Evolutionary conservation across 495 filamentous ascomycete genomes (phyloP), one percentile per base, ranked within the genome.

Genomic region (Hypomontagnella submonticulosa): DNA sequence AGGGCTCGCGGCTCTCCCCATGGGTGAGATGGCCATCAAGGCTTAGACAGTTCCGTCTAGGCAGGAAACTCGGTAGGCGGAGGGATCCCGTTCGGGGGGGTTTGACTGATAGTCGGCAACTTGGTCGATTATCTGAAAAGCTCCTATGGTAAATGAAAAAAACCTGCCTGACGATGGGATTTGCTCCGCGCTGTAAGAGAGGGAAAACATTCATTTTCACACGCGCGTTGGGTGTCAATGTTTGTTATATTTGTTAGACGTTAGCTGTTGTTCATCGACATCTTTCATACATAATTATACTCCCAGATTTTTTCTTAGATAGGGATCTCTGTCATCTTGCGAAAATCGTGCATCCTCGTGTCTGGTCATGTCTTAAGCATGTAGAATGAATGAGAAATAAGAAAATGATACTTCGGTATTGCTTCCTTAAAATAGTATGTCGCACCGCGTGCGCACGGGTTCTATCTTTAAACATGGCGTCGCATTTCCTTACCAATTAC

Each of bases 1-100:
- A 83, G 81, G 81, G 82, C 74, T 84, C 70, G 73, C 76, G 70
- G 78, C 75, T 57, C 73, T 84, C 67, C 82, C 82, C 44, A 76
- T 84, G 72, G 81, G 82, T 36, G 77, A 82, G 61, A 78, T 77
- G 75, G 77, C 80, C 56, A 77, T 83, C 60, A 82, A 82, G 76
- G 82, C 82, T 61, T 83, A 80, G 64, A 36, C 42, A 50, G 18
- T 37, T 18, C 19, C 10, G 8, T 16, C 44, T n/a, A 20, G 5
- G 34, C 4, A 20, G 32, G 36, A 47, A 32, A 38, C 32, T 42
- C 40, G 43, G 19, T 27, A 60, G 42, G 30, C 5, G 30, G 33
- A 54, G 48, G 32, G n/a, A 38, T 27, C 23, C 6, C 11, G 1
- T n/a, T 16, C n/a, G 40, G 23, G 20, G 19, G 40, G 27, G 38